A percentile compares a stretch with the other conserved stretches of the same genome.
phyloP scores from a whole-genome alignment of 371 early-diverging fungal genomes.

The Chytridium lagenaria region DNA sequence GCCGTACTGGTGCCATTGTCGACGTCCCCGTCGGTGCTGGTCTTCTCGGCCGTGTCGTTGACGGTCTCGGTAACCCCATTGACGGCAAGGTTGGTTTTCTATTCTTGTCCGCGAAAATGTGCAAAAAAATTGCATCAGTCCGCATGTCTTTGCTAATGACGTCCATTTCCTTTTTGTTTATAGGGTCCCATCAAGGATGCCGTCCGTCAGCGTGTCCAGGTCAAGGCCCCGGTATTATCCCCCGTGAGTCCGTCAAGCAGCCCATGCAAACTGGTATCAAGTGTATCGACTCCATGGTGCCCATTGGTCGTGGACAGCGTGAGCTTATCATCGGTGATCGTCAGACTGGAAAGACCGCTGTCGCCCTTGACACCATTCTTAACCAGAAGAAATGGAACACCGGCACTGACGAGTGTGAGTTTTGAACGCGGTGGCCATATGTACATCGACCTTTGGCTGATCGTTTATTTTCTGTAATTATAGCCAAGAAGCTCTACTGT shows the following conservation, averaged over 20 bases:
- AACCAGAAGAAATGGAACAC: slow-evolving; percentile 97
- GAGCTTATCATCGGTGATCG: slow-evolving; percentile 98
- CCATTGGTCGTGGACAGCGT: slow-evolving; percentile 98
- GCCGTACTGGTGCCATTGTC: slow-evolving; percentile 96
- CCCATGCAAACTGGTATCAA: slow-evolving; percentile 98
- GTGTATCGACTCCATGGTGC: slow-evolving; percentile 98
- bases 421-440: no score
- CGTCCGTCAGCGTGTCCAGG: slow-evolving; percentile 87
- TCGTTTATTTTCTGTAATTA: no score
- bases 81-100: slow-evolving; percentile 95
- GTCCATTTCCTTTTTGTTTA: no score
- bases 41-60: slow-evolving; percentile 94
- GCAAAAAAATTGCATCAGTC: no score
- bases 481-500: slow-evolving; percentile 91
- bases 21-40: slow-evolving; percentile 93
- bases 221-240: slow-evolving; percentile 98
- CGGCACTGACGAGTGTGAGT: slow-evolving; percentile 71
- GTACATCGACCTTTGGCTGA: no score
- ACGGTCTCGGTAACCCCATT: slow-evolving; percentile 96
- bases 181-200: slow-evolving; percentile 81
- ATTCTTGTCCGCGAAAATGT: no score
- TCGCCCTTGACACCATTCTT: slow-evolving; percentile 93
- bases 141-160: no score
- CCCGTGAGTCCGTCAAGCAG: slow-evolving; percentile 95
- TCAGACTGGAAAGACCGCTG: slow-evolving; percentile 97